Base-by-base conservation (phyloP, 495 filamentous ascomycete species). In the Chaetomidium leptoderma region DNA sequence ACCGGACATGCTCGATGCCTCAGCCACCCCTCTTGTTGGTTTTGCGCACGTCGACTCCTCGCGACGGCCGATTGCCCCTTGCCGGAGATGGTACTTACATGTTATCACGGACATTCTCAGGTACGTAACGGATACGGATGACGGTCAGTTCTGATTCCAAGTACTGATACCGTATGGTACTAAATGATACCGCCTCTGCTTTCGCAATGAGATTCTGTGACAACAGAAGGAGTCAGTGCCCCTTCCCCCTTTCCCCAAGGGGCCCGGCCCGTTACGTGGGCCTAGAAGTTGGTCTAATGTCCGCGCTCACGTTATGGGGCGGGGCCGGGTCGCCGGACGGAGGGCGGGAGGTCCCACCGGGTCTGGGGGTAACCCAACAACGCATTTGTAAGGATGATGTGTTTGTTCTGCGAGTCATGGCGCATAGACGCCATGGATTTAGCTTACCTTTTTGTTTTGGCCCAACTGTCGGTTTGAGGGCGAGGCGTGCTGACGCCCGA, bases 341-440 rank as follows among this genome's bases (percentile, higher is more conserved):
- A 29, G 30, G 14, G n/a, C 29, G 26, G 52, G 39, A 44, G 23
- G 39, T 54, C 40, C 37, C 39, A 44, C 27, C 39, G 26, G 23
- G 10, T 35, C n/a, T 40, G 50, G 26, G 51, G n/a, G 27, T 40
- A 6, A 19, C 24, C 2, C 19, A 24, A n/a, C 14, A 3, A 32
- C 5, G 11, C 11, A 32, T 33, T 19, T 10, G 40, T 29, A 17
- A 37, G 27, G 39, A 44, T n/a, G 13, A 43, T 44, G 52, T 26
- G 1, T n/a, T n/a, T 5, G 16, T 37, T 37, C 29, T 40, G 42
- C 53, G 53, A 55, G 40, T 46, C 53, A 55, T 55, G 53, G 13
- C 17, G 36, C 21, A 42, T 43, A 21, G n/a, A 16, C 7, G 13
- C 11, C 16, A 39, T 29, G 23, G 35, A 29, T 29, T 2, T 27